These are phyloP conservation scores for Euphorbia celastroides DNA, from an alignment of 441 rosid species.

Conservation along the genomic window DNA sequence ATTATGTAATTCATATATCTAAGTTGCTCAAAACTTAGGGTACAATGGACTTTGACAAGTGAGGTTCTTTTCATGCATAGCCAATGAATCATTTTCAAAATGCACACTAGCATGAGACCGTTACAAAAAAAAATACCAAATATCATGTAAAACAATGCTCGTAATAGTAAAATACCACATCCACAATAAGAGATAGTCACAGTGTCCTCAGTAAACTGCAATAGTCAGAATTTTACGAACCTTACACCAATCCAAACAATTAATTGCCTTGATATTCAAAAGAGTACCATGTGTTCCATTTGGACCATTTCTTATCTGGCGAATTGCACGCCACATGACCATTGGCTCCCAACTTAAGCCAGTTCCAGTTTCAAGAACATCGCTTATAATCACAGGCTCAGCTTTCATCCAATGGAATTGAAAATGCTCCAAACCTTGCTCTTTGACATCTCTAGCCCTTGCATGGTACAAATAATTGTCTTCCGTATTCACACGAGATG, in stretches of 20 bases:
- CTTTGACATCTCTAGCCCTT: conserved; percentile 37
- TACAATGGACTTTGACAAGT: neutral
- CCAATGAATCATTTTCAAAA: neutral
- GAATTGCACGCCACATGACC: conserved; percentile 91
- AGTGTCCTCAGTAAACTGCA: neutral
- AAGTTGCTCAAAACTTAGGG: neutral
- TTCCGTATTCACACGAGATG: conserved; percentile 48
- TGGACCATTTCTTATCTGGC: conserved; percentile 37
- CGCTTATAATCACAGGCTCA: conserved; percentile 72
- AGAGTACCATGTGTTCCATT: conserved; percentile 33
- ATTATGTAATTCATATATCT: neutral
- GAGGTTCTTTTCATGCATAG: neutral
- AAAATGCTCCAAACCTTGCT: conserved; percentile 59
- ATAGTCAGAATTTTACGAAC: conserved; percentile 33
- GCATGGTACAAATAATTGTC: conserved; percentile 76
- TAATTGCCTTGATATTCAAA: conserved; percentile 49
- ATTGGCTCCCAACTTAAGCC: conserved; percentile 95
- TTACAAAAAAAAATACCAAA: neutral
- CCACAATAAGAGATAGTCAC: neutral
- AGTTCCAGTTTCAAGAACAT: conserved; percentile 63
- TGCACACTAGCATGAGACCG: neutral
- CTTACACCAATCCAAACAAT: conserved; percentile 77
- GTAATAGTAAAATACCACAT: neutral
- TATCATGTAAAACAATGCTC: neutral
- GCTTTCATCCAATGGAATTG: conserved; percentile 77